Percentiles rank a stretch among this genome's conserved stretches.
phyloP scores from a whole-genome alignment of 305 asterid species.

The Fraxinus dipetala region DNA sequence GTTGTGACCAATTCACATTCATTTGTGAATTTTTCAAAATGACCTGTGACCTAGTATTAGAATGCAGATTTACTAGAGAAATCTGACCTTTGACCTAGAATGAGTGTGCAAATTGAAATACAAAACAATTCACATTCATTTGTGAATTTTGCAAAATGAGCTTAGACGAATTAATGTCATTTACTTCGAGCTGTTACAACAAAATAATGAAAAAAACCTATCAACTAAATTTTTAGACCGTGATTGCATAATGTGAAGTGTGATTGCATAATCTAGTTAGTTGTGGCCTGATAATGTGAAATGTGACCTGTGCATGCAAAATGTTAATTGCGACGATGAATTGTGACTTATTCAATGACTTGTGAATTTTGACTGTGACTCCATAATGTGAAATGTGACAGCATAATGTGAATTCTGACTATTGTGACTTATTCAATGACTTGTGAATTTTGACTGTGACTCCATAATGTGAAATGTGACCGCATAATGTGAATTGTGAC shows the following conservation, averaged over 20 bases:
- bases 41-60: not conserved
- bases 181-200: not conserved
- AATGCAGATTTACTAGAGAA: not conserved
- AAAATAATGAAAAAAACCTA: not conserved
- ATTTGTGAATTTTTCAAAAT: not conserved
- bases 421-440: no score
- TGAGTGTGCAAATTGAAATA: not conserved
- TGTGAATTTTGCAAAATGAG: no score
- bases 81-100: not conserved
- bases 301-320: not conserved
- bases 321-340: not conserved
- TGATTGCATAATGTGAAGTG: not conserved
- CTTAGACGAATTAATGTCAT: no score
- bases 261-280: not conserved
- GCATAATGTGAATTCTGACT: no score
- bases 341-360: not conserved
- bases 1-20: not conserved
- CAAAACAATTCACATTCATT: not conserved
- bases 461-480: no score
- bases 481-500: no score
- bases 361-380: not conserved
- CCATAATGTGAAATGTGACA: no score
- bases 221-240: not conserved
- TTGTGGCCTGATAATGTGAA: not conserved
- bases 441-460: no score